Evolutionary conservation across 1,284 basidiomycete genomes (phyloP), one percentile per base, ranked within the genome.

Genomic region (Puccinia coronata): DNA sequence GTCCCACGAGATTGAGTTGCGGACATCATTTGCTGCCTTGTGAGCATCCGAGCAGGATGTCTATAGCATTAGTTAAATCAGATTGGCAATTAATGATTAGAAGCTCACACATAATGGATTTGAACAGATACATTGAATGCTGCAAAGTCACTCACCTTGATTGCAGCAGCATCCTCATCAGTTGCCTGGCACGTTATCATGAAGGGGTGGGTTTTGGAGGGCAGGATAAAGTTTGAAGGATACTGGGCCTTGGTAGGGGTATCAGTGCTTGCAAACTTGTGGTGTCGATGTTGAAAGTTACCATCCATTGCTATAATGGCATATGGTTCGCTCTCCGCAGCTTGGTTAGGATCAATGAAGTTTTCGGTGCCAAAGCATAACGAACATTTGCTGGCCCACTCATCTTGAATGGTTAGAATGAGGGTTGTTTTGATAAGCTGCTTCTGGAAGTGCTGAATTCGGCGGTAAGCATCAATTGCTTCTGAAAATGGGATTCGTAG

Each of bases 211-310:
- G 59, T 61, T 34, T 57, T 12, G 6, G 39, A 76, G 16, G 74
- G 57, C 1, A 16, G 36, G 12, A 76, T 49, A 28, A 76, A 76
- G 36, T n/a, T 47, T 4, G 41, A 49, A 18, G 57, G 57, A 34
- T 63, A 76, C 25, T 76, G 20, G 9, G 36, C 31, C 18, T 65
- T 20, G 20, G 43, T 65, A 23, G 74, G 74, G 61, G 25, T n/a
- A 34, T 65, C 59, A 18, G 57, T 61, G n/a, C 57, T 75, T 39
- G 73, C 53, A 53, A 61, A 57, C 16, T 39, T 12, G 43, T 76
- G 57, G 59, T 75, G 73, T 43, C 14, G 57, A 18, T 63, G 57
- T 65, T 76, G 74, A n/a, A 76, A 76, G 59, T 76, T 76, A 9
- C 57, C 43, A 34, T 76, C 74, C 55, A 76, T 47, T 14, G 53